Evolutionary conservation across 2,329 filamentous ascomycete species (phyloP), one percentile per base, ranked within the genome.

Genomic region (Gliomastix tumulicola): DNA sequence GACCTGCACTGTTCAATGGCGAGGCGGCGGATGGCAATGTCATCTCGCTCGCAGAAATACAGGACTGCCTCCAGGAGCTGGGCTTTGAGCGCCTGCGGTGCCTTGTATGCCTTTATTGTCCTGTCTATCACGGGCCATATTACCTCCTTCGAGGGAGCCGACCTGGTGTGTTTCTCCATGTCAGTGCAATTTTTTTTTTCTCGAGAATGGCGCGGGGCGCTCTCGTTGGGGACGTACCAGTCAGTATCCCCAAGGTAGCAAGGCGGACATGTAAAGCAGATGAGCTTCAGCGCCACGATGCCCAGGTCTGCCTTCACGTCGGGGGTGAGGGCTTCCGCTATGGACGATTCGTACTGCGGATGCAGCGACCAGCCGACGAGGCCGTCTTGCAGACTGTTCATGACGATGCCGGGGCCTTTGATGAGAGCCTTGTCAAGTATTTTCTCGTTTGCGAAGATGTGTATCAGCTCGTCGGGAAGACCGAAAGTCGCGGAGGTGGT

Each of bases 31-130:
- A 53, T 49, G 0, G 43, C 18, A 16, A 54, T 47, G 0, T 46
- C 48, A 25, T 59, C 56, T 15, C 56, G 43, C 30, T 59, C 56
- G 7, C 42, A 45, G 13, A 58, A 59, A 20, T 47, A 59, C 5
- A 59, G 44, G 0, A 56, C 40, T 0, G 48, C 46, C 23, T 59
- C 56, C 1, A 59, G 43, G 2, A 47, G 44, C 2, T 49, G 43
- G 0, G 44, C 25, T 22, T 45, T 43, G 0, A 53, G 36, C 0
- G 47, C 40, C 1, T 36, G 7, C 0, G 45, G 36, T 0, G 57
- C 31, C 18, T 44, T 42, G 15, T 43, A 44, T 3, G 37, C 39
- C 5, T 37, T 37, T 0, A 41, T 46, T 0, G 41, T 30, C 3
- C 37, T 44, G 3, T 56, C 43, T 1, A 59, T 34, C 3, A 59